Percentiles rank a stretch among this genome's conserved stretches.
These are phyloP conservation scores for Pittosporum tobira DNA, from an alignment of 129 eudicot species.

Conservation along the genomic window DNA sequence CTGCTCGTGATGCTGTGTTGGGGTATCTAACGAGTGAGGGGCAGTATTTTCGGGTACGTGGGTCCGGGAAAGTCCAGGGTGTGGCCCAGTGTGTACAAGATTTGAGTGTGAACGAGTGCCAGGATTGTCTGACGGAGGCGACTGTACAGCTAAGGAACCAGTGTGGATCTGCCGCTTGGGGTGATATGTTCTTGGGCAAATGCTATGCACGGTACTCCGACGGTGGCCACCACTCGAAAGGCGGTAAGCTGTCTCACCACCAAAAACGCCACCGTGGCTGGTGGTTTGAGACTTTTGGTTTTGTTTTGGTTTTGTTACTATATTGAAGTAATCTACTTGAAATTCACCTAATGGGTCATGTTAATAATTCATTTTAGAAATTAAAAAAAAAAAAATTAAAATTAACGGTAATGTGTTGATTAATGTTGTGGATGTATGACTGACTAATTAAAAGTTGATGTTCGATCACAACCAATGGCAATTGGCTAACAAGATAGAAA, in stretches of 20 bases:
- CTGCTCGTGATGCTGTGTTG: slow-evolving; percentile 43
- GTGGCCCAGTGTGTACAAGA: slow-evolving; percentile 73
- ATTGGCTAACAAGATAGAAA: no score
- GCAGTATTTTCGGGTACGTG: slow-evolving; percentile 50
- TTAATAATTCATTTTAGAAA: no score
- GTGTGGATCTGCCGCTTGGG: slow-evolving; percentile 53
- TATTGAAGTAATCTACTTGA: background rate
- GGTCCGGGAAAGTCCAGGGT: slow-evolving; percentile 57
- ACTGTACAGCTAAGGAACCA: slow-evolving; percentile 45
- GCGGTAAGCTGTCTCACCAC: slow-evolving; percentile 49
- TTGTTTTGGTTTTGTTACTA: slow-evolving; percentile 12
- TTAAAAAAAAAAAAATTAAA: no score
- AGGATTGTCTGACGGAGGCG: slow-evolving; percentile 66
- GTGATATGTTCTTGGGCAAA: slow-evolving; percentile 70
- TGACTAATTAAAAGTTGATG: no score
- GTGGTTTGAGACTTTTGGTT: slow-evolving; percentile 27
- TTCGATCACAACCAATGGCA: no score
- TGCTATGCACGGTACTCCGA: slow-evolving; percentile 67
- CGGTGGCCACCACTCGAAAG: slow-evolving; percentile 37
- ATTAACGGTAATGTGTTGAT: no score
- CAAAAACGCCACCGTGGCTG: slow-evolving; percentile 27
- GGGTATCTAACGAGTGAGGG: slow-evolving; percentile 37
- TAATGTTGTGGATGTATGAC: background rate
- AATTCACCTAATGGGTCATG: background rate
- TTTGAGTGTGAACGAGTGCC: slow-evolving; percentile 55